Evolutionary conservation across 352 stramenopile species (phyloP).

Genomic region (Phytophthora chlamydospora): DNA sequence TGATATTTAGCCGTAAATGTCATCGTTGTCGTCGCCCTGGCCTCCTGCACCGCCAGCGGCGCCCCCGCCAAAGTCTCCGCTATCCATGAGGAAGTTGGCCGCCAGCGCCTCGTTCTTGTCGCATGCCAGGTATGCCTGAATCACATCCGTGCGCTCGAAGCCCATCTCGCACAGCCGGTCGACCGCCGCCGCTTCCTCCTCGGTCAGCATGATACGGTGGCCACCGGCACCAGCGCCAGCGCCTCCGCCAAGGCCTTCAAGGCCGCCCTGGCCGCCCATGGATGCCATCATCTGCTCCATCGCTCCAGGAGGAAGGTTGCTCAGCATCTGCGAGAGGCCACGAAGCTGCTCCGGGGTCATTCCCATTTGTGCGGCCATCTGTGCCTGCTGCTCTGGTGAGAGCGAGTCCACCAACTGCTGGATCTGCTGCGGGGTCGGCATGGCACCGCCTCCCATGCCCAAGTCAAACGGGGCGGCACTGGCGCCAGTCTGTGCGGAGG

Average conservation of each 20-base stretch:
- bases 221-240: constrained; percentile 37
- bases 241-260: constrained; percentile 52
- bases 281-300: constrained; percentile 90
- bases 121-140: constrained; percentile 98
- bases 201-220: constrained; percentile 78
- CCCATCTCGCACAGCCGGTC: constrained; percentile 86
- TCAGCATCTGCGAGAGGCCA: constrained; percentile 87
- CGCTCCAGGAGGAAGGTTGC: constrained; percentile 77
- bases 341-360: constrained; percentile 88
- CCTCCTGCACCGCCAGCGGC: constrained; percentile 48
- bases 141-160: constrained; percentile 91
- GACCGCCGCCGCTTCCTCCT: constrained; percentile 81
- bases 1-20: constrained; percentile 87
- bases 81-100: constrained; percentile 99
- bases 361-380: constrained; percentile 87
- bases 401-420: constrained; percentile 84
- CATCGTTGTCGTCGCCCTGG: constrained; percentile 76
- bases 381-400: constrained; percentile 72
- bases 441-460: constrained; percentile 49
- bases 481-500: constrained; percentile 27
- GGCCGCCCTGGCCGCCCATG: constrained; percentile 62
- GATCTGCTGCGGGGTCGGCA: constrained; percentile 85
- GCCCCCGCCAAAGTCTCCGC: constrained; percentile 61
- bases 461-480: constrained; percentile 59
- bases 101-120: constrained; percentile 99